These are phyloP conservation scores for Debaryomycetaceae sp. DNA, from an alignment of 1,139 yeast species.

Conservation along the genomic window DNA sequence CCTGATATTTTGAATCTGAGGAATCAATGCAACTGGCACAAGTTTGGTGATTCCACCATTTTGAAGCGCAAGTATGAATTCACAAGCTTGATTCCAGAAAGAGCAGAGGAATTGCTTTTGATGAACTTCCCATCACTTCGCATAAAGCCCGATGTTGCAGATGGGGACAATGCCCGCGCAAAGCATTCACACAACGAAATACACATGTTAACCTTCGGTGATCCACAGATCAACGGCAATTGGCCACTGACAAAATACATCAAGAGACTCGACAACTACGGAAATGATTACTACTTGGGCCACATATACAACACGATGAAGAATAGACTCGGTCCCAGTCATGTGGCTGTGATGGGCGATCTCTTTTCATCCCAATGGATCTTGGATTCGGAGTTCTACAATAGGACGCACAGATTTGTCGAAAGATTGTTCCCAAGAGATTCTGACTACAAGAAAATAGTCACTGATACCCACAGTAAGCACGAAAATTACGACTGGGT, in stretches of 20 bases:
- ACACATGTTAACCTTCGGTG: slow-evolving; percentile 80
- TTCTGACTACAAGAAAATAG: slow-evolving; percentile 45
- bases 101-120: slow-evolving; percentile 21
- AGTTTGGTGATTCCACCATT: slow-evolving; percentile 13
- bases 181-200: slow-evolving; percentile 22
- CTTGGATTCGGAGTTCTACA: slow-evolving; percentile 75
- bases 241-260: slow-evolving; percentile 71
- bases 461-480: slow-evolving; percentile 40
- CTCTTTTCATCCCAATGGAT: slow-evolving; percentile 96
- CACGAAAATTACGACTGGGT: slow-evolving; percentile 59
- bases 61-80: slow-evolving; percentile 14
- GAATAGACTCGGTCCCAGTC: slow-evolving; percentile 62
- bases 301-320: slow-evolving; percentile 73
- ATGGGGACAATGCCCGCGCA: slow-evolving; percentile 10
- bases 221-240: slow-evolving; percentile 92
- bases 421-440: slow-evolving; percentile 62
- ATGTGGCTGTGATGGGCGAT: slow-evolving; percentile 90
- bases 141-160: neutral
- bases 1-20: slow-evolving; percentile 56
- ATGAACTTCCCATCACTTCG: slow-evolving; percentile 29
- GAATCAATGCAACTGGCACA: slow-evolving; percentile 58
- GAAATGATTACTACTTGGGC: slow-evolving; percentile 84
- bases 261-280: slow-evolving; percentile 75
- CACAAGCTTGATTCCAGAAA: slow-evolving; percentile 21
- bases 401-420: slow-evolving; percentile 70